Evolutionary conservation across 306 rosid genomes (phyloP), one percentile per base, ranked within the genome.

Genomic region (Cucumis cinereus): DNA sequence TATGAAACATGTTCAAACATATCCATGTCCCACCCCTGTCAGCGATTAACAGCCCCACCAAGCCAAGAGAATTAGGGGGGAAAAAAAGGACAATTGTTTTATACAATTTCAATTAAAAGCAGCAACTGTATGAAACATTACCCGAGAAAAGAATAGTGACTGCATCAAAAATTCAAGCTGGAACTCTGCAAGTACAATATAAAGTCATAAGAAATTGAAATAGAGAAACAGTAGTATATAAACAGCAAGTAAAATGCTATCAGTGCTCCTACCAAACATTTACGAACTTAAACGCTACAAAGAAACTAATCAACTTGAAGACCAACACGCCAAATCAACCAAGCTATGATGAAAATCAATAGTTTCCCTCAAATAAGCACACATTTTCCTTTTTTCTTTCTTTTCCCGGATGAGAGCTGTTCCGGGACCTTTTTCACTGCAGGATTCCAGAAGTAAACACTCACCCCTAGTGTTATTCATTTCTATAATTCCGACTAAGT

Each of bases 101-200:
- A 66, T 58, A 78, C 40, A 50, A 64, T 56, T 72, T 55, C 67
- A 66, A 72, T 10, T 52, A 50, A 72, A 47, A 72, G 45, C 43
- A 16, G 43, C 41, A 70, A 19, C 6, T 8, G 74, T 20, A 16
- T 19, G 76, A 71, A 77, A 54, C 55, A 71, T 60, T 92, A 92
- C 98, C 96, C 98, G 89, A 76, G 94, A 90, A 88, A 92, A 92
- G 81, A 83, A 78, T 81, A 92, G 92, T 56, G 98, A 90, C 87
- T 92, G 98, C 94, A 92, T 88, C 83, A 89, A 83, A 86, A 92
- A 90, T 76, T 92, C 98, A 35, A 92, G 98, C 89, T 84, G 92
- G 85, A 90, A 92, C 40, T 90, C 98, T 92, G 96, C 91, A 89
- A 79, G 84, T 76, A 59, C 3, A 75, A 80, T 69, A 74, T 75